These are phyloP conservation scores for Penicillium parvum DNA, from an alignment of 495 filamentous ascomycete species.

Conservation along the genomic window DNA sequence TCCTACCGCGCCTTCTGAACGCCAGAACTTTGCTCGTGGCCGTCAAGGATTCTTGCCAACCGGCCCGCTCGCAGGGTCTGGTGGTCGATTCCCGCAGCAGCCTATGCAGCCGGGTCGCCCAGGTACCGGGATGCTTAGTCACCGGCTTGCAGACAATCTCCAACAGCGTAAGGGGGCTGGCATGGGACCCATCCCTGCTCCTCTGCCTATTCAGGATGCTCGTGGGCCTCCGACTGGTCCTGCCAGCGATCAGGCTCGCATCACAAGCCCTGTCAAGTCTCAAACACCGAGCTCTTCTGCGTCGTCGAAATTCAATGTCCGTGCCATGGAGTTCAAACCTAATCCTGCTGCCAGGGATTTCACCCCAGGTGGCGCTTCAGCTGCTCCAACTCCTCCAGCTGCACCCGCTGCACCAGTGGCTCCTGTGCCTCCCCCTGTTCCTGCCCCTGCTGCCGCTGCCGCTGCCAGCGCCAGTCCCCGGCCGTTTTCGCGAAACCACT, in stretches of 20 bases:
- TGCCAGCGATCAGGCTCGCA: constrained; percentile 36
- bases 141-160: constrained; percentile 52
- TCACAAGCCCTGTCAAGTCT: constrained; percentile 44
- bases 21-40: constrained; percentile 37
- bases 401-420: constrained; percentile 23
- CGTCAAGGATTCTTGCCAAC: constrained; percentile 47
- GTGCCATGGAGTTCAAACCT: constrained; percentile 78
- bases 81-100: constrained; percentile 39
- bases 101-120: constrained; percentile 37
- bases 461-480: constrained; percentile 59
- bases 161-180: constrained; percentile 52
- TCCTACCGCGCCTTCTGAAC: constrained; percentile 37
- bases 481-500: constrained; percentile 46
- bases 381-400: background rate
- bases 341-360: constrained; percentile 74
- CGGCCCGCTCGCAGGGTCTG: constrained; percentile 36
- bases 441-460: constrained; percentile 1
- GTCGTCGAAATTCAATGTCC: constrained; percentile 72
- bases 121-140: constrained; percentile 46
- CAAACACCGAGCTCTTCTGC: constrained; percentile 49
- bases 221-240: constrained; percentile 48
- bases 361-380: constrained; percentile 60
- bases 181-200: constrained; percentile 43
- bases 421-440: constrained; percentile 54
- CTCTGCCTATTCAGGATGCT: constrained; percentile 52